A percentile compares a stretch with the other conserved stretches of the same genome.
phyloP scores from a whole-genome alignment of 352 stramenopile species.

The Plasmopara viticola region DNA sequence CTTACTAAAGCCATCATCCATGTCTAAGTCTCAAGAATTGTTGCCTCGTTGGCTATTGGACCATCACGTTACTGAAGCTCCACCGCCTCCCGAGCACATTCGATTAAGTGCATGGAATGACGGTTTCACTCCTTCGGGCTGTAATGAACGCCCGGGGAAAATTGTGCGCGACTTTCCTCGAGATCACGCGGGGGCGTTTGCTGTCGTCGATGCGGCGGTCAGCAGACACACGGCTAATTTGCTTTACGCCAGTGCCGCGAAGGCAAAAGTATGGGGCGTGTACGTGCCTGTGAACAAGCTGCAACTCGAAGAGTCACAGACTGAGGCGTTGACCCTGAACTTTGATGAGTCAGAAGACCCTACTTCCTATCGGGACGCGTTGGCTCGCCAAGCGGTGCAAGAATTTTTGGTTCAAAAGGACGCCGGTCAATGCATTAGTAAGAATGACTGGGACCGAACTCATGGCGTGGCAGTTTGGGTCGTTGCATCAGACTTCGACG shows the following conservation, averaged over 20 bases:
- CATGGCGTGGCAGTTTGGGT: constrained; percentile 65
- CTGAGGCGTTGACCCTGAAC: constrained; percentile 4
- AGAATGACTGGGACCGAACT: constrained; percentile 29
- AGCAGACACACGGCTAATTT: constrained; percentile 35
- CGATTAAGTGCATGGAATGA: constrained; percentile 42
- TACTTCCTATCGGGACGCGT: constrained; percentile 30
- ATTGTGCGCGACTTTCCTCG: constrained; percentile 45
- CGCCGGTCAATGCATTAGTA: constrained; percentile 18
- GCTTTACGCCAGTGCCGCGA: constrained; percentile 53
- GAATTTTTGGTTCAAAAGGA: constrained; percentile 44
- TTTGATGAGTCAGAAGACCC: constrained; percentile 14
- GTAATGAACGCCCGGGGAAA: constrained; percentile 27
- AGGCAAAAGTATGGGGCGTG: constrained; percentile 57
- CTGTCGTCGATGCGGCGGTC: constrained; percentile 43
- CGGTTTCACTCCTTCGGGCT: constrained; percentile 57
- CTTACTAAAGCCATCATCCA: not conserved
- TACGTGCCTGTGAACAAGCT: constrained; percentile 40
- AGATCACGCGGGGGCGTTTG: constrained; percentile 24
- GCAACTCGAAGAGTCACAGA: constrained; percentile 8
- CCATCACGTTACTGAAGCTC: constrained; percentile 11
- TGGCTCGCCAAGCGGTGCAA: constrained; percentile 39
- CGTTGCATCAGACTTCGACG: constrained; percentile 51
- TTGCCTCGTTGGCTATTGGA: constrained; percentile 26
- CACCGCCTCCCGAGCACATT: constrained; percentile 16
- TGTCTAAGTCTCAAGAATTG: constrained; percentile 21